Conservation (phyloP, 1,139 yeast species). For the Hyphopichia pseudoburtonii region DNA sequence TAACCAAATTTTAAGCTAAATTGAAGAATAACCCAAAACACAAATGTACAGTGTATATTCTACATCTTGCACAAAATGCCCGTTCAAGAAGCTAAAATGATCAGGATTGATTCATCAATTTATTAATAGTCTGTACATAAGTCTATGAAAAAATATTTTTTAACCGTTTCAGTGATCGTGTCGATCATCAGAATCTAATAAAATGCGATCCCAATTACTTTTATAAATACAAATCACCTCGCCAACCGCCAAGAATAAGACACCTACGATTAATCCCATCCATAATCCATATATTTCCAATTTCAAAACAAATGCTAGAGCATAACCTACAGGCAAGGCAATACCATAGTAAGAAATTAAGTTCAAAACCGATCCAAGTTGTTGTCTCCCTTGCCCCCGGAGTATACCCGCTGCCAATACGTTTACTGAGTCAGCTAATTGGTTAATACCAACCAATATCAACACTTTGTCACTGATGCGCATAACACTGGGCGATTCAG, state of each 20-base stretch:
- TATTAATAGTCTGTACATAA: too few relatives aligned
- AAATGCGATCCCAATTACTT: slow-evolving; percentile 34
- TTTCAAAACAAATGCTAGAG: slow-evolving; percentile 23
- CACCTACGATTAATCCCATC: slow-evolving; percentile 41
- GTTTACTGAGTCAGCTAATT: slow-evolving; percentile 39
- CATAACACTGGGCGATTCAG: slow-evolving; percentile 28
- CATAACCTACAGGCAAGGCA: slow-evolving; percentile 32
- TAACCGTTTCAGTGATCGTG: slow-evolving; percentile 11
- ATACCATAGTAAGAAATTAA: slow-evolving; percentile 27
- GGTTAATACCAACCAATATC: slow-evolving; percentile 37
- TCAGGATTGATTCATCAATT: too few relatives aligned
- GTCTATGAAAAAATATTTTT: too few relatives aligned
- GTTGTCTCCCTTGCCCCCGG: slow-evolving; percentile 47
- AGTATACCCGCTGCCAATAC: slow-evolving; percentile 45
- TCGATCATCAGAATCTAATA: slow-evolving; percentile 17
- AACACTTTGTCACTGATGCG: slow-evolving; percentile 25
- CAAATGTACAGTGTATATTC: neutral
- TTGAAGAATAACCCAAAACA: too few relatives aligned
- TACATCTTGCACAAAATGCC: neutral
- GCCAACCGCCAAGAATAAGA: slow-evolving; percentile 30
- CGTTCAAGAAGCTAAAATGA: too few relatives aligned
- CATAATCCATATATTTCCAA: slow-evolving; percentile 38
- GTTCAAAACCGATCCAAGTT: slow-evolving; percentile 40
- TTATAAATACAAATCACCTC: slow-evolving; percentile 27
- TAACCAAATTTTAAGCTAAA: too few relatives aligned